phyloP scores from a whole-genome alignment of 345 rosid genomes.

The Citrus sp. region DNA sequence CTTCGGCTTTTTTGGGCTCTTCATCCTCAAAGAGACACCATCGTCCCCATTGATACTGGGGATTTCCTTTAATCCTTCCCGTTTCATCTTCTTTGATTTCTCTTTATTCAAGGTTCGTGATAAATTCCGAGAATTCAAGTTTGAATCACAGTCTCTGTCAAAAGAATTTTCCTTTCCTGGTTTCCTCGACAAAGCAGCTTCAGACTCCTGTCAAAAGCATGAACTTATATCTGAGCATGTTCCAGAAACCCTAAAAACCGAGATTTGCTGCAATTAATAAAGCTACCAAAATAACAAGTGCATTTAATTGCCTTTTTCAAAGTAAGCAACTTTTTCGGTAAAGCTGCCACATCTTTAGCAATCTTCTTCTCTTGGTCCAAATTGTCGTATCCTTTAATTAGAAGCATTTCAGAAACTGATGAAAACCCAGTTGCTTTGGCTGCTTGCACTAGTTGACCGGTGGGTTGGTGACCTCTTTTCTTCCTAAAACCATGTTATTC shows the following conservation, averaged over 20 bases:
- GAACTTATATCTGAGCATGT: not conserved
- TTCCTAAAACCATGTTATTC: conserved; percentile 44
- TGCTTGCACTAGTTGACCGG: conserved; percentile 55
- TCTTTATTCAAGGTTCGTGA: conserved; percentile 14
- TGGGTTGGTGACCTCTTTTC: conserved; percentile 66
- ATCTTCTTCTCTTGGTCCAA: conserved; percentile 18
- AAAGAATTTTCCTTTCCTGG: conserved; percentile 58
- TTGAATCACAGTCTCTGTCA: conserved; percentile 31
- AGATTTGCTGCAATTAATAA: not conserved
- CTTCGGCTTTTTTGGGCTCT: conserved; percentile 18
- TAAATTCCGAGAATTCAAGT: conserved; percentile 12
- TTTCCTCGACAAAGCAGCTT: conserved; percentile 30
- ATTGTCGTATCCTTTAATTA: conserved; percentile 38
- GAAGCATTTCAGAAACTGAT: conserved; percentile 66
- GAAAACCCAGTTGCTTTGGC: conserved; percentile 71
- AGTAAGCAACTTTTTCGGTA: conserved; percentile 24
- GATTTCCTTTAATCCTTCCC: conserved; percentile 40
- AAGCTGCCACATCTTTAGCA: conserved; percentile 16
- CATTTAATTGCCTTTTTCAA: conserved; percentile 25
- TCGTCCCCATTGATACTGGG: conserved; percentile 19
- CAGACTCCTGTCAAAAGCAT: conserved; percentile 33
- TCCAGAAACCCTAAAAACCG: not conserved
- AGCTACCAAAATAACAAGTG: conserved; percentile 3
- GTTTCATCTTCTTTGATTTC: conserved; percentile 38
- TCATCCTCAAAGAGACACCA: conserved; percentile 22